Evolutionary conservation across 2,329 filamentous ascomycete genomes (phyloP).

Genomic region (Emericellopsis cladophorae): DNA sequence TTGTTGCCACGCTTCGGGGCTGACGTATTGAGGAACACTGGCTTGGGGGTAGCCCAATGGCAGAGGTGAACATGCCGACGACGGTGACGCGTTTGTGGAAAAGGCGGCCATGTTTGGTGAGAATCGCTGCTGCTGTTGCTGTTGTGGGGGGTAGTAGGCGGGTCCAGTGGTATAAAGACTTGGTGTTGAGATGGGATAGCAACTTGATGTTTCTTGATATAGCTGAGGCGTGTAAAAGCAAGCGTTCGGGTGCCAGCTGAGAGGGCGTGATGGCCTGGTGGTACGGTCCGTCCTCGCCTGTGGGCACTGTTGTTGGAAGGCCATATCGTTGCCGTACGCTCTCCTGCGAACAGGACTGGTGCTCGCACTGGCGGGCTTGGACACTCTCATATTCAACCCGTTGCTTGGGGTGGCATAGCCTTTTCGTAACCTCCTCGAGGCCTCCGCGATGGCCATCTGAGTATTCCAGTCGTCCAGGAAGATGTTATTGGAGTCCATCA

Average conservation of each 20-base stretch:
- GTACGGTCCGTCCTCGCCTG: background rate
- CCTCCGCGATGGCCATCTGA: conserved; percentile 35
- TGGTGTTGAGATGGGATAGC: conserved; percentile 25
- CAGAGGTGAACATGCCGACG: conserved; percentile 39
- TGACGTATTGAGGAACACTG: conserved; percentile 22
- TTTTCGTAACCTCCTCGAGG: conserved; percentile 33
- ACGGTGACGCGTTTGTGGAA: conserved; percentile 46
- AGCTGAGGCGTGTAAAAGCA: conserved; percentile 24
- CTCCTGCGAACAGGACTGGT: conserved; percentile 51
- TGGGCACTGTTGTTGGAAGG: conserved; percentile 19
- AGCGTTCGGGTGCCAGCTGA: conserved; percentile 66
- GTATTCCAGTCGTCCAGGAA: conserved; percentile 38
- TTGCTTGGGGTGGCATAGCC: conserved; percentile 35
- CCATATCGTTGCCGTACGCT: conserved; percentile 41
- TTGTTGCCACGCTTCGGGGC: conserved; percentile 23
- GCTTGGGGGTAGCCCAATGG: conserved; percentile 28
- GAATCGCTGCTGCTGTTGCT: conserved; percentile 18
- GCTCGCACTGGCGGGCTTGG: conserved; percentile 54
- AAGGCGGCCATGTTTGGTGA: conserved; percentile 41
- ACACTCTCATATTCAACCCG: conserved; percentile 42
- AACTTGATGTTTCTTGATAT: conserved; percentile 20
- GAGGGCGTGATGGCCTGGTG: conserved; percentile 37
- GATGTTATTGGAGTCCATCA: conserved; percentile 19
- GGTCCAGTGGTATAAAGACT: conserved; percentile 26
- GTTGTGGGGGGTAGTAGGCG: conserved; percentile 20